Conservation (phyloP, 345 rosid genomes). For the Geranium rotundifolium region DNA sequence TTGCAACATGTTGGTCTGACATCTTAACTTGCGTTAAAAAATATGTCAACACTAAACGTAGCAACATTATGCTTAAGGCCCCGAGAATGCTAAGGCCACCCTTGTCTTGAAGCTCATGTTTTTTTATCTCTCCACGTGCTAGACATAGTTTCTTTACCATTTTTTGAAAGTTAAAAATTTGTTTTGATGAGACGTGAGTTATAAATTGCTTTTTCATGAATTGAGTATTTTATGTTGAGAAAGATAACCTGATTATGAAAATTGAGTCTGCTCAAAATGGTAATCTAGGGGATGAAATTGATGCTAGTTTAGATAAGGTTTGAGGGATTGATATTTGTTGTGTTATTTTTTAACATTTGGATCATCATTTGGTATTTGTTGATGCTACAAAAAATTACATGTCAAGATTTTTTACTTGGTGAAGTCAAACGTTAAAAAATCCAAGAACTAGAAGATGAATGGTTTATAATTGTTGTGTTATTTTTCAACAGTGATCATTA, state of each 20-base stretch:
- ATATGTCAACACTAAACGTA: too few relatives aligned
- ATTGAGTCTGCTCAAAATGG: conserved; percentile 74
- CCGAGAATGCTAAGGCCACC: too few relatives aligned
- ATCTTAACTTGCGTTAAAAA: too few relatives aligned
- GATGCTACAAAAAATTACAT: conserved; percentile 6
- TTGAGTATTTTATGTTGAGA: conserved; percentile 69
- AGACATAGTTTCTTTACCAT: too few relatives aligned
- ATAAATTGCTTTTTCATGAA: too few relatives aligned
- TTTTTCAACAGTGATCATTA: too few relatives aligned
- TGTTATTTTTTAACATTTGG: conserved; percentile 1
- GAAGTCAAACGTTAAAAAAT: conserved; percentile 58
- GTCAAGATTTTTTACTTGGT: conserved; percentile 63
- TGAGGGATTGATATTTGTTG: conserved; percentile 4
- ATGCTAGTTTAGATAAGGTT: conserved; percentile 44
- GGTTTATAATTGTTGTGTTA: too few relatives aligned
- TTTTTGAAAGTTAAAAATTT: background rate
- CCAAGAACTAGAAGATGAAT: conserved; percentile 84
- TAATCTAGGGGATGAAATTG: conserved; percentile 84
- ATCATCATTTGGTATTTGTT: conserved; percentile 1
- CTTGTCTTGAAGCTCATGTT: conserved; percentile 83
- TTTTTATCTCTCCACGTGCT: background rate
- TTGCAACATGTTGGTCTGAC: too few relatives aligned
- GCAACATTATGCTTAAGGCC: too few relatives aligned
- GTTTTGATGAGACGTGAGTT: background rate
- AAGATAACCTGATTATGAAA: conserved; percentile 65